Base-by-base conservation (phyloP, 805 yeast genomes). In the Nakazawaea ambrosiae region DNA sequence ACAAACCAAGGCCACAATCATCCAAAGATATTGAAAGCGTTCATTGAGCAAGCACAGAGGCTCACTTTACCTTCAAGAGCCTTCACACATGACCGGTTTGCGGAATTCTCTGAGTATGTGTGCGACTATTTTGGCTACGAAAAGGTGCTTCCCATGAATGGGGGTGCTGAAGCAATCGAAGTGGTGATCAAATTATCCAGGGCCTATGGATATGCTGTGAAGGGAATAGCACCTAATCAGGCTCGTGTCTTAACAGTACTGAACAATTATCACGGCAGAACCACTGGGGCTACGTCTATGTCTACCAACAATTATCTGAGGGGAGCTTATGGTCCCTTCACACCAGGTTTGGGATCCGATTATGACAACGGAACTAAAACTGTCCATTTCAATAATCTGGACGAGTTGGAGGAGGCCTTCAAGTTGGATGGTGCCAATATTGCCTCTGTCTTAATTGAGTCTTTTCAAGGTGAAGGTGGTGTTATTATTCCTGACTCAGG, bases 401-500 rank as follows among this genome's bases (percentile, higher is more conserved):
- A 29, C 2, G 52, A 47, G 16, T 49, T 61, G 23, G 50, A 55
- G 40, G 46, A 44, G 24, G 49, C 52, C 18, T 48, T 61, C 23
- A 41, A 47, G 36, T 30, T 45, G 5, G 53, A 60, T 40, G 57
- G 55, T 20, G 49, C 49, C n/a, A 48, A 45, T 9, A 54, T 63
- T 20, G 62, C 65, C 8, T 65, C 57, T 14, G 50, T 60, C 10
- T 57, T 63, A 6, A 36, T 61, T 34, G 66, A 63, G 43, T 58
- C 63, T 5, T 54, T 63, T 23, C 68, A 63, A 46, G 66, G 68
- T 17, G 68, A 65, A 24, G 65, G 61, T 14, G 68, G 66, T 6
- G 52, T 63, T 46, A 39, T 51, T 27, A 49, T 59, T n/a, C 62
- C 61, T 19, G 52, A 53, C 31, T 57, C 58, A 10, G 57, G 54